Conservation (phyloP, 192 early-diverging fungal species). For the Umbelopsis isabellina region DNA sequence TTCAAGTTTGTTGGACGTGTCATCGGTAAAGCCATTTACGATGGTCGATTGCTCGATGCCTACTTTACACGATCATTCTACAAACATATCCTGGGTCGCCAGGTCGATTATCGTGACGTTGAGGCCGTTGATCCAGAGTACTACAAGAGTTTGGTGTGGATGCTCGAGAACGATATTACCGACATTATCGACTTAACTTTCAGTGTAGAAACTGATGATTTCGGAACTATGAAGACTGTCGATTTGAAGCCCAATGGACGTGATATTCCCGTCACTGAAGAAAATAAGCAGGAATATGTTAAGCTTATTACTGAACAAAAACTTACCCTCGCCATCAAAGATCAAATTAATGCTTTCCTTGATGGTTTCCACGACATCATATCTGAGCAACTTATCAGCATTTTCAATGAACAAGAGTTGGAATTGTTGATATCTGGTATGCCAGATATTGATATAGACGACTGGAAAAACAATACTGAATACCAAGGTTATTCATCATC, state of each 20-base stretch:
- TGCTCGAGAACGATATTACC: slow-evolving; percentile 95
- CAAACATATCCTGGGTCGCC: slow-evolving; percentile 91
- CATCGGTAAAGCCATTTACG: slow-evolving; percentile 99
- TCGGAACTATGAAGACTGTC: slow-evolving; percentile 82
- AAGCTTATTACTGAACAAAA: slow-evolving; percentile 91
- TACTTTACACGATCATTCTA: slow-evolving; percentile 99
- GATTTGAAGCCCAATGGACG: slow-evolving; percentile 89
- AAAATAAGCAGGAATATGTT: slow-evolving; percentile 98
- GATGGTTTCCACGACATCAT: slow-evolving; percentile 96
- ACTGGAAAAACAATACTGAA: slow-evolving; percentile 99
- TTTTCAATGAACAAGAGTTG: slow-evolving; percentile 99
- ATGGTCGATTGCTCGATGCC: slow-evolving; percentile 90
- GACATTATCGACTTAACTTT: slow-evolving; percentile 95
- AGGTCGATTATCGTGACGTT: slow-evolving; percentile 96
- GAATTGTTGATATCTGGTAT: slow-evolving; percentile 97
- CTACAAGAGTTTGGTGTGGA: slow-evolving; percentile 98
- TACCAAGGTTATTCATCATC: slow-evolving; percentile 89
- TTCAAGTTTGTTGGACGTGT: slow-evolving; percentile 99
- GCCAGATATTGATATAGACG: slow-evolving; percentile 99
- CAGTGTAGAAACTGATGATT: slow-evolving; percentile 91
- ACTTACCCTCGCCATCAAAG: slow-evolving; percentile 87
- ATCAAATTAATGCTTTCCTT: slow-evolving; percentile 94
- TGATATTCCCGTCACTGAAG: slow-evolving; percentile 89
- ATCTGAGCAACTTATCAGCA: slow-evolving; percentile 87
- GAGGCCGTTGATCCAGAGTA: slow-evolving; percentile 97